Evolutionary conservation across 73 alveolate species (phyloP).

Genomic region (Urostyla sp.): DNA sequence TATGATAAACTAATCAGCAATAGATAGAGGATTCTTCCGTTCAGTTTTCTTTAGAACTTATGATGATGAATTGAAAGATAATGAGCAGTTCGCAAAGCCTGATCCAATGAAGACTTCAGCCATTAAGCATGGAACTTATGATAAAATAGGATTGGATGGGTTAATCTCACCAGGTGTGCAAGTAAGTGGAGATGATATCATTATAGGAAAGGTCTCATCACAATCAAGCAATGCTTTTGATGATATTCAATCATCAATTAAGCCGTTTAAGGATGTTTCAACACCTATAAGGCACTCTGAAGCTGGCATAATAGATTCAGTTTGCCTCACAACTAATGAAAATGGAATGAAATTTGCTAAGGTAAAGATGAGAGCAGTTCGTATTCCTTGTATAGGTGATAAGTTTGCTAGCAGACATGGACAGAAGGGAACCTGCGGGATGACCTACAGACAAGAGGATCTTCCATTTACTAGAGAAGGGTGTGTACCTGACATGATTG

Average conservation of each 20-base stretch:
- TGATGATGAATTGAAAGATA: conserved; percentile 83
- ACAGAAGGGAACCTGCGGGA: conserved; percentile 98
- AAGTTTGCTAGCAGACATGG: conserved; percentile 99
- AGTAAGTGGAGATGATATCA: conserved; percentile 98
- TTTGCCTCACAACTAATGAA: conserved; percentile 90
- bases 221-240: conserved; percentile 49
- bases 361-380: conserved; percentile 93
- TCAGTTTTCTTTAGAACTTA: conserved; percentile 98
- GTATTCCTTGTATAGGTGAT: conserved; percentile 99
- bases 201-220: conserved; percentile 93
- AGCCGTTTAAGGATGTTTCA: conserved; percentile 85
- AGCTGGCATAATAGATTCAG: conserved; percentile 94
- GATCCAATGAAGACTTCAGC: conserved; percentile 81
- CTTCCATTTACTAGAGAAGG: conserved; percentile 98
- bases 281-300: conserved; percentile 90
- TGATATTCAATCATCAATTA: conserved; percentile 21
- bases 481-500: conserved; percentile 95
- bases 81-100: conserved; percentile 81
- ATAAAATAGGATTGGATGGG: conserved; percentile 98
- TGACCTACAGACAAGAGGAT: conserved; percentile 99
- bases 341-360: conserved; percentile 89
- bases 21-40: conserved; percentile 98
- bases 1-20: conserved; percentile 94
- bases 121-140: conserved; percentile 89
- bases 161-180: conserved; percentile 97